phyloP scores from a whole-genome alignment of 2,329 filamentous ascomycete genomes.

The Ceratocystis huliohia region DNA sequence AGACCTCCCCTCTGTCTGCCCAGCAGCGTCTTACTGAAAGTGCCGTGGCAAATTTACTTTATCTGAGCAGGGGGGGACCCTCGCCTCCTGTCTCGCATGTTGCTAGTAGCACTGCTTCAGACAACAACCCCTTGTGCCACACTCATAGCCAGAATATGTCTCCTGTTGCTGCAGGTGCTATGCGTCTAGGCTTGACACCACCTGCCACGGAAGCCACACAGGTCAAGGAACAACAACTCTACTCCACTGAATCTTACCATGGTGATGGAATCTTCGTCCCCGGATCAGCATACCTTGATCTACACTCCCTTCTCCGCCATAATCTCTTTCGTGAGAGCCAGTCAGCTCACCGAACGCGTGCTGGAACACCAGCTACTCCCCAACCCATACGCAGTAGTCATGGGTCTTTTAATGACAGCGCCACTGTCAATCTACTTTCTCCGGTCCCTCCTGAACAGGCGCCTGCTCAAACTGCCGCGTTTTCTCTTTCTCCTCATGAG shows the following conservation, averaged over 20 bases:
- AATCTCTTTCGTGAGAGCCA: slow-evolving; percentile 35
- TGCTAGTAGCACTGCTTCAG: slow-evolving; percentile 17
- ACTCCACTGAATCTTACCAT: slow-evolving; percentile 27
- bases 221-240: slow-evolving; percentile 24
- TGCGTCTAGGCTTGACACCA: slow-evolving; percentile 15
- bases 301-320: slow-evolving; percentile 35
- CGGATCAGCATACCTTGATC: slow-evolving; percentile 35
- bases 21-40: slow-evolving; percentile 27
- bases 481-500: slow-evolving; percentile 23
- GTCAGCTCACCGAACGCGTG: slow-evolving; percentile 30
- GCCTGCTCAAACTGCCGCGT: slow-evolving; percentile 22
- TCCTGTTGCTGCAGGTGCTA: slow-evolving; percentile 7
- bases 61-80: slow-evolving; percentile 27
- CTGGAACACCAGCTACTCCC: slow-evolving; percentile 13
- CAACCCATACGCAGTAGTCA: neutral
- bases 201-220: slow-evolving; percentile 25
- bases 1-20: slow-evolving; percentile 23
- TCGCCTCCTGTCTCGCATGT: slow-evolving; percentile 18
- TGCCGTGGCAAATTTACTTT: slow-evolving; percentile 29
- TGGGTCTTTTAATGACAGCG: neutral
- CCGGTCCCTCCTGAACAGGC: slow-evolving; percentile 11
- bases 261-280: slow-evolving; percentile 36
- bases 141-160: neutral
- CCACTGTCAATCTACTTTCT: neutral
- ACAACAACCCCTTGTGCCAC: slow-evolving; percentile 5